A percentile compares a stretch with the other conserved stretches of the same genome.
Evolutionary conservation across 441 rosid genomes (phyloP).

Genomic region (Theobroma grandiflorum): DNA sequence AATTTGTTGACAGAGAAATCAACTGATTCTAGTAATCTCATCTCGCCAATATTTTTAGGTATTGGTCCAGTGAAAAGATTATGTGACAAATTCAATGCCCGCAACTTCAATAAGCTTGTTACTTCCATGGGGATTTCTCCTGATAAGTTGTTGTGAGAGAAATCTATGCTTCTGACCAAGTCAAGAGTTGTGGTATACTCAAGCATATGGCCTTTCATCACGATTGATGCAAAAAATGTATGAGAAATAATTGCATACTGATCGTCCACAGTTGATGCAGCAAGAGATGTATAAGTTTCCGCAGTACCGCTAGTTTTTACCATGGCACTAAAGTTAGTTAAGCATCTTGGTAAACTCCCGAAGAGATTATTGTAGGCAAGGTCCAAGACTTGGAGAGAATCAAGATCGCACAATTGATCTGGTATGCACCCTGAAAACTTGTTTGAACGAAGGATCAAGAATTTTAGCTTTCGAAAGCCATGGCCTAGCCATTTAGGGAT

Average conservation of each 20-base stretch:
- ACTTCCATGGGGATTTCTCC: constrained; percentile 31
- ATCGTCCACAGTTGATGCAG: too few relatives aligned
- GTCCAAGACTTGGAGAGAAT: constrained; percentile 25
- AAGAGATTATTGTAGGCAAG: constrained; percentile 18
- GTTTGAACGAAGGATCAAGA: constrained; percentile 26
- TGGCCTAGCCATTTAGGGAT: constrained; percentile 25
- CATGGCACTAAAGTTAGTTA: constrained; percentile 24
- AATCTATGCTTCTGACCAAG: constrained; percentile 28
- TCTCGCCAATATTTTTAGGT: constrained; percentile 13
- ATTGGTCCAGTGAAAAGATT: background rate
- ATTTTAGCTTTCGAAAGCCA: background rate
- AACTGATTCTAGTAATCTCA: constrained; percentile 31
- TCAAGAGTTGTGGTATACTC: constrained; percentile 26
- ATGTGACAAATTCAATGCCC: constrained; percentile 24
- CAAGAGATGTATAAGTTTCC: background rate
- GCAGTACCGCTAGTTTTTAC: background rate
- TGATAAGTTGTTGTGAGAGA: constrained; percentile 21
- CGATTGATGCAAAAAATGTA: background rate
- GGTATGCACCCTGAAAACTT: constrained; percentile 20
- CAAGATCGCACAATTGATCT: background rate
- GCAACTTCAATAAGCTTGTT: background rate
- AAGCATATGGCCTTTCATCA: constrained; percentile 11
- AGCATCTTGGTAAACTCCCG: constrained; percentile 16
- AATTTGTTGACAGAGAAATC: constrained; percentile 34
- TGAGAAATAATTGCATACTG: fast-evolving